Evolutionary conservation across 2,329 filamentous ascomycete genomes (phyloP), one percentile per base, ranked within the genome.

Genomic region (Fusarium mexicanum): DNA sequence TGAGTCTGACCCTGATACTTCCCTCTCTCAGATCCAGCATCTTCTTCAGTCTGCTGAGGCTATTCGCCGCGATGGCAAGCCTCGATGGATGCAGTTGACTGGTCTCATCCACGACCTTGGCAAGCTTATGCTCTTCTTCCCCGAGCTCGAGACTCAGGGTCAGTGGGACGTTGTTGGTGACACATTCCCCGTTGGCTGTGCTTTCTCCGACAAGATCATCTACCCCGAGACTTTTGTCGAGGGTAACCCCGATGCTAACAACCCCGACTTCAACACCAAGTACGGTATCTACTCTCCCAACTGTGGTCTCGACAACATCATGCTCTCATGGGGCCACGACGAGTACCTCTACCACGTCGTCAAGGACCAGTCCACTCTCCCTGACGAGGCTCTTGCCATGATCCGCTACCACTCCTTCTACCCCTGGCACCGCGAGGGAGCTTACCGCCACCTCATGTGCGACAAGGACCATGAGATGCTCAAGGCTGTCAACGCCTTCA

Each of bases 81-180:
- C 93, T 14, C 88, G 92, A 75, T 95, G 93, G 93, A 94, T 95
- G 91, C 92, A 94, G 84, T 84, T 94, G 35, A 92, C 91, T 0
- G 93, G 93, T 12, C 87, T 95, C 31, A 92, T 95, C 81, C 93
- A 95, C 83, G 93, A 95, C 80, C 87, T 95, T 2, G 93, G 93
- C 81, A 95, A 95, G 84, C 88, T 95, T 17, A 89, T 94, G 73
- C 93, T 91, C 86, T 93, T 94, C 85, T 93, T 93, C 84, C 93
- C 90, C 70, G 82, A 83, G 62, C 81, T 84, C 57, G 79, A 79
- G 67, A 94, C 93, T n/a, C 86, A 92, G 78, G 94, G 94, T 59
- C 95, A 97, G 84, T 98, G 95, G 95, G 94, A 97, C 79, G 94
- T 97, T 7, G 95, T 98, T 33, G 95, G 95, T 65, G 93, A 95